These are phyloP conservation scores for Podaxis sp. DNA, from an alignment of 768 basidiomycete genomes.

Conservation along the genomic window DNA sequence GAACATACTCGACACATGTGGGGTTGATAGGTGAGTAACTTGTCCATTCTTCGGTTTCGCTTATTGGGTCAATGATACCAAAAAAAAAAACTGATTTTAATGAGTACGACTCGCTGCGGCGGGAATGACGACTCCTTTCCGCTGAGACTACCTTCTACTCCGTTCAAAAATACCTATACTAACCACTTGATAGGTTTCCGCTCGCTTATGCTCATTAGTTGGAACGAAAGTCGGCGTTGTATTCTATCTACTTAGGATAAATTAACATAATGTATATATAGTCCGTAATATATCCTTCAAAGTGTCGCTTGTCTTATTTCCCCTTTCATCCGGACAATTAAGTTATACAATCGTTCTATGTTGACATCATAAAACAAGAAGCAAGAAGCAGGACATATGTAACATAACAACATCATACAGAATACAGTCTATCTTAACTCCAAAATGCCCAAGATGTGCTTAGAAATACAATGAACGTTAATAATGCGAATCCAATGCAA, in stretches of 20 bases:
- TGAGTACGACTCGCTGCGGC: conserved; percentile 41
- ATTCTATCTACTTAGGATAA: neutral
- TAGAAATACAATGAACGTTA: conserved; percentile 11
- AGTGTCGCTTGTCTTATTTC: neutral
- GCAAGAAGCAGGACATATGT: neutral
- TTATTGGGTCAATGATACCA: conserved; percentile 38
- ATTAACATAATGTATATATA: neutral
- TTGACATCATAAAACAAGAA: neutral
- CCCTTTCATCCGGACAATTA: neutral
- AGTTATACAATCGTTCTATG: neutral
- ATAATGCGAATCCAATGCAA: conserved; percentile 2
- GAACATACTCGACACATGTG: neutral
- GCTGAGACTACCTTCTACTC: conserved; percentile 30
- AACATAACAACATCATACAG: neutral
- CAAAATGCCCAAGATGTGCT: conserved; percentile 5
- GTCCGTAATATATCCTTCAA: neutral
- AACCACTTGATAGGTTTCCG: neutral
- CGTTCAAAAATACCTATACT: neutral
- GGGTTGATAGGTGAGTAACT: conserved; percentile 26
- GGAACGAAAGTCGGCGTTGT: neutral
- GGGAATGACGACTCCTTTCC: conserved; percentile 35
- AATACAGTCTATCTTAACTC: conserved; percentile 6
- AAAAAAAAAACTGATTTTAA: conserved; percentile 49
- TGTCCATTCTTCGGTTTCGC: conserved; percentile 13
- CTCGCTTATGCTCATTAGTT: neutral